phyloP scores from a whole-genome alignment of 1,284 basidiomycete species.

The Malassezia caprae region DNA sequence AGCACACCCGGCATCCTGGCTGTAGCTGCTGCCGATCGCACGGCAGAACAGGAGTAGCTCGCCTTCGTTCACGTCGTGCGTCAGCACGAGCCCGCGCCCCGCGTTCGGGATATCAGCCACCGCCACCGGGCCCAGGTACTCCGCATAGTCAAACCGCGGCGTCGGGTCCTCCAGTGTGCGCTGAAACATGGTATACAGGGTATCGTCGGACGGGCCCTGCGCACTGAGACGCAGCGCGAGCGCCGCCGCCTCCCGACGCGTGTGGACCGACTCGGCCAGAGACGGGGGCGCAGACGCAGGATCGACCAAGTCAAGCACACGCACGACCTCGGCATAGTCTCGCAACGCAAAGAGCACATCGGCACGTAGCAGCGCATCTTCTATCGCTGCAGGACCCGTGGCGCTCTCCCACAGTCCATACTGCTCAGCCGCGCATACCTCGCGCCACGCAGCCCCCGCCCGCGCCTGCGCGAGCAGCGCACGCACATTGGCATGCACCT shows the following conservation, averaged over 20 bases:
- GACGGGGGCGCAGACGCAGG: neutral
- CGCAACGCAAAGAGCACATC: conserved; percentile 13
- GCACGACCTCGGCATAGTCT: conserved; percentile 7
- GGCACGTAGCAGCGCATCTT: conserved; percentile 3
- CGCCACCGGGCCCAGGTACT: conserved; percentile 33
- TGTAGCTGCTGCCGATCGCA: conserved; percentile 34
- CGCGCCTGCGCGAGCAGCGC: conserved; percentile 3
- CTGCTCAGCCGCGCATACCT: conserved; percentile 8
- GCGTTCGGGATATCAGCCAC: conserved; percentile 37
- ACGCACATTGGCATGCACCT: neutral
- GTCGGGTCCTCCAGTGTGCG: conserved; percentile 26
- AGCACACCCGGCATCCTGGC: conserved; percentile 24
- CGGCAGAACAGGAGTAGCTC: conserved; percentile 38
- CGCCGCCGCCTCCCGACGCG: conserved; percentile 18
- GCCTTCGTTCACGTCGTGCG: conserved; percentile 32
- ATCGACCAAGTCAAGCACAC: neutral
- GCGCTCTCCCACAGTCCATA: neutral
- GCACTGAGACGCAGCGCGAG: conserved; percentile 18
- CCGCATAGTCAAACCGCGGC: conserved; percentile 28
- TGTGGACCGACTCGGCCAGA: conserved; percentile 17
- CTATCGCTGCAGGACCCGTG: neutral
- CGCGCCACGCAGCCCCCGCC: conserved; percentile 18
- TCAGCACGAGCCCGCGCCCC: conserved; percentile 38
- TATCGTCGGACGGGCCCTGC: conserved; percentile 23
- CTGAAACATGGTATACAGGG: conserved; percentile 30